These are phyloP conservation scores for Blastosporella zonata DNA, from an alignment of 1,284 basidiomycete species.

Conservation along the genomic window DNA sequence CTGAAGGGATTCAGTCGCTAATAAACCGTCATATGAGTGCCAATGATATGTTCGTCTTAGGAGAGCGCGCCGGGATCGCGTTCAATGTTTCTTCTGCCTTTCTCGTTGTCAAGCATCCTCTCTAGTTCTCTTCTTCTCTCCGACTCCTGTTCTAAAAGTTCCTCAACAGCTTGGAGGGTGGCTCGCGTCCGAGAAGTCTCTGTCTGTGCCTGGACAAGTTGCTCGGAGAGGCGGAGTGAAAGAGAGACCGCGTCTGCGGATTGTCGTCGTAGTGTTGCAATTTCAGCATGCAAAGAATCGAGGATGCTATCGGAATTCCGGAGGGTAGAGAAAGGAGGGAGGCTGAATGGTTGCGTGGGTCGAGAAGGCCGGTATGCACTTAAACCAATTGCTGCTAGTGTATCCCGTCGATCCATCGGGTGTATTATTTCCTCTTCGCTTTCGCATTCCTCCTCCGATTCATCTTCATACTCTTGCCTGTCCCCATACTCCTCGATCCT, in stretches of 20 bases:
- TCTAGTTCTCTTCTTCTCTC: slow-evolving; percentile 57
- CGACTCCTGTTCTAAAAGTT: slow-evolving; percentile 57
- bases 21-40: not conserved
- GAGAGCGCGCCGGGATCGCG: slow-evolving; percentile 23
- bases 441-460: slow-evolving; percentile 49
- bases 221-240: slow-evolving; percentile 60
- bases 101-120: slow-evolving; percentile 48
- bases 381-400: slow-evolving; percentile 22
- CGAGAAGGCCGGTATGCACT: slow-evolving; percentile 25
- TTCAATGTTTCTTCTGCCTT: slow-evolving; percentile 49
- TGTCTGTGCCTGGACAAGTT: slow-evolving; percentile 58
- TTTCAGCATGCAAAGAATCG: slow-evolving; percentile 61
- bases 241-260: slow-evolving; percentile 62
- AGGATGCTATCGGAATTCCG: slow-evolving; percentile 41
- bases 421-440: slow-evolving; percentile 58
- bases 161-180: slow-evolving; percentile 50
- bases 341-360: slow-evolving; percentile 27
- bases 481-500: slow-evolving; percentile 23
- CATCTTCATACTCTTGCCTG: slow-evolving; percentile 28
- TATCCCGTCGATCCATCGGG: slow-evolving; percentile 33
- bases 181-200: slow-evolving; percentile 54
- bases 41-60: slow-evolving; percentile 4
- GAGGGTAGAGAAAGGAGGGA: slow-evolving; percentile 31
- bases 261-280: slow-evolving; percentile 57
- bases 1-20: not conserved